These are phyloP conservation scores for Dicorynia guianensis DNA, from an alignment of 306 rosid species.

Conservation along the genomic window DNA sequence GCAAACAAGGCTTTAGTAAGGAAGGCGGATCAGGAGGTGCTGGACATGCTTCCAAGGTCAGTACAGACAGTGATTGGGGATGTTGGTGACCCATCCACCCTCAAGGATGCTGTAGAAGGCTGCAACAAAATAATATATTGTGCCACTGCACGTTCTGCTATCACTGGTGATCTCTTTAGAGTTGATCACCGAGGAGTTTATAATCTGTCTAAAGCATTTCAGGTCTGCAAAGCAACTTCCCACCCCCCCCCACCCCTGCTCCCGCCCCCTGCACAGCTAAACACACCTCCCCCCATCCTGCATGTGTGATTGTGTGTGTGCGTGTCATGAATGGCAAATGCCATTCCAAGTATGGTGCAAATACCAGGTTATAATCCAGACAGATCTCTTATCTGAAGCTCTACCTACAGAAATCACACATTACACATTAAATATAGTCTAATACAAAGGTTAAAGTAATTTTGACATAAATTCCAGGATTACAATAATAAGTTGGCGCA, in stretches of 20 bases:
- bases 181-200: slow-evolving; percentile 90
- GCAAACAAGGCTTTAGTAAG: slow-evolving; percentile 83
- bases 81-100: slow-evolving; percentile 83
- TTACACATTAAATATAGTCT: slow-evolving; percentile 8
- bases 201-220: slow-evolving; percentile 89
- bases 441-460: neutral
- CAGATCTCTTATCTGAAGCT: neutral
- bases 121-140: slow-evolving; percentile 90
- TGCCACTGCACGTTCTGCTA: slow-evolving; percentile 92
- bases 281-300: neutral
- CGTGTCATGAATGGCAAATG: neutral
- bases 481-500: slow-evolving; percentile 90
- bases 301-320: neutral
- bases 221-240: slow-evolving; percentile 50
- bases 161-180: slow-evolving; percentile 88
- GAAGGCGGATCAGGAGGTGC: slow-evolving; percentile 70
- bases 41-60: slow-evolving; percentile 87
- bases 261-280: too few species aligned
- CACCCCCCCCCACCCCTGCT: neutral
- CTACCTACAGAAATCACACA: neutral
- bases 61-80: slow-evolving; percentile 83
- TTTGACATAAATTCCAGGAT: slow-evolving; percentile 67
- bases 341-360: neutral
- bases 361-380: neutral
- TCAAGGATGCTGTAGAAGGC: slow-evolving; percentile 73